Base-by-base conservation (phyloP, 2,329 filamentous ascomycete species). In the Cephalotrichum gorgonifer region DNA sequence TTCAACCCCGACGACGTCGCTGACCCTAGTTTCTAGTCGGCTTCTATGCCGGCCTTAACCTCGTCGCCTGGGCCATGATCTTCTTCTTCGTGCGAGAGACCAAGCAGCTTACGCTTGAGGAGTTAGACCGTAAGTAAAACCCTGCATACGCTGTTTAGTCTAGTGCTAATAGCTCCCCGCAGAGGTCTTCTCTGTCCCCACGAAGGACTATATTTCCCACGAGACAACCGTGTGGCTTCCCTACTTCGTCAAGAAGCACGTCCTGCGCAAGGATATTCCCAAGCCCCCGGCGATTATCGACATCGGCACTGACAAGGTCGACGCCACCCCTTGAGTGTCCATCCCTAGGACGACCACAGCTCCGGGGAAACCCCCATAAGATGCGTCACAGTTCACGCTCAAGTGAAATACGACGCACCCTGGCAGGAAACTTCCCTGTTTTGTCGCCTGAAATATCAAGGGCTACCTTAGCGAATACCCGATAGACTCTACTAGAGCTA, bases 61-160 rank as follows among this genome's bases (percentile, higher is more conserved):
- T 70, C 1, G 56, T 72, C 0, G 72, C 71, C 0, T 66, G 73
- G 56, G 49, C 64, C 38, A 63, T 75, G 53, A 74, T 74, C 53
- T 73, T 74, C 52, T 62, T 72, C 26, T 65, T 73, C 45, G 66
- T 75, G 0, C 72, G 71, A 0, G 72, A 75, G 58, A 75, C 72
- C 2, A 74, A 74, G 59, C 69, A 73, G 33, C 66, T 69, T 48
- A 74, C 71, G 0, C 63, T 75, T 1, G 72, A 75, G 52, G 72
- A 75, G 50, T 5, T 45, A 5, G 43, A 45, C 30, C 43, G 43
- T 45, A 45, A 45, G 43, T 44, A 14, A 22, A 38, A 6, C 33
- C 12, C 6, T 12, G 12, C 6, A 30, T 30, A 30, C 38, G 6
- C n/a, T 41, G 38, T 6, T 6, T 6, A 30, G 27, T 6, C 27